Evolutionary conservation across 139 green algal species (phyloP).

Genomic region (Chlorella sp.): DNA sequence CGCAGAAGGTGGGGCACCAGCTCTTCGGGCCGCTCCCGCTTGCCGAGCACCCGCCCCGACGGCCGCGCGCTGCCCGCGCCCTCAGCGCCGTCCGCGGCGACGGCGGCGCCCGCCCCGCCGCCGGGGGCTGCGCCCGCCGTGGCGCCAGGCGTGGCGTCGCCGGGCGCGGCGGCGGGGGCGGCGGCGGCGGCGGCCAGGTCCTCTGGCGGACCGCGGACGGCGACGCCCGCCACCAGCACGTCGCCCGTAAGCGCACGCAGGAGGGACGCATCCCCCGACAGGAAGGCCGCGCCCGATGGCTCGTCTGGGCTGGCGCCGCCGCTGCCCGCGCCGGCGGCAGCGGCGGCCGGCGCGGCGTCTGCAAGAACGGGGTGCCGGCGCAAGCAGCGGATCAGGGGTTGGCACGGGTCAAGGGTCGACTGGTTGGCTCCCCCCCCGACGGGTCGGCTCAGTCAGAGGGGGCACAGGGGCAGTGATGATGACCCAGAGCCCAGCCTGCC

Average conservation of each 20-base stretch:
- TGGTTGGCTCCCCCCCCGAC: no score
- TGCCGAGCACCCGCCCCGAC: background rate
- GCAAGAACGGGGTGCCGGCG: no score
- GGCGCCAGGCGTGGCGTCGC: background rate
- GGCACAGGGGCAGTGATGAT: no score
- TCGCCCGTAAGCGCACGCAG: constrained; percentile 22
- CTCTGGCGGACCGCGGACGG: constrained; percentile 3
- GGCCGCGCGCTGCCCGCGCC: constrained; percentile 1
- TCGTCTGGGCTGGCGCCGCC: no score
- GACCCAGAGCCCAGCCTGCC: no score
- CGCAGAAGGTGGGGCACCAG: constrained; percentile 40
- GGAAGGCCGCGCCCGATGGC: no score
- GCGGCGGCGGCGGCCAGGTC: background rate
- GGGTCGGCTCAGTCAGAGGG: no score
- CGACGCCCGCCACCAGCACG: constrained; percentile 13
- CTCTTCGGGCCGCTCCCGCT: constrained; percentile 21
- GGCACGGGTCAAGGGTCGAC: no score
- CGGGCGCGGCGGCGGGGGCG: background rate
- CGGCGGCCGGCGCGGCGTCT: no score
- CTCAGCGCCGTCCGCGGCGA: background rate
- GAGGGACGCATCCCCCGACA: background rate
- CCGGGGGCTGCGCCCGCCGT: constrained; percentile 11
- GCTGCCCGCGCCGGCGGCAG: no score
- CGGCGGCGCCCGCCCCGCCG: background rate
- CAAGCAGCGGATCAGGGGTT: no score